Conservation (phyloP, 495 filamentous ascomycete species). For the Mytilinidion resinicola region DNA sequence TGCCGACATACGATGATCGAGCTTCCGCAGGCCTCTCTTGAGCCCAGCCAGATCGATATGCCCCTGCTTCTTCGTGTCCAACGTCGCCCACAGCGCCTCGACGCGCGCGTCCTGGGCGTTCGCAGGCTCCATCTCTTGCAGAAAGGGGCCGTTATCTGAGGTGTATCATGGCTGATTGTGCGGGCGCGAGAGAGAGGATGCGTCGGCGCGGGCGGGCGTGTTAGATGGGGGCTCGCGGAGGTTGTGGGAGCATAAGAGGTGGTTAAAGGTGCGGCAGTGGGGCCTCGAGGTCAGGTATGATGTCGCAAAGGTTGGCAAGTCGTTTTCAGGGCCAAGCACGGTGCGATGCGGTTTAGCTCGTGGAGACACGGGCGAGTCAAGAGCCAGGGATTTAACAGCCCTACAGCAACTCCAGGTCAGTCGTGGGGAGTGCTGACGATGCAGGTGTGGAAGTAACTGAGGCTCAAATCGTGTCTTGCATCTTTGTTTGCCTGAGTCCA, state of each 20-base stretch:
- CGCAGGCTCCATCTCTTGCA: conserved; percentile 39
- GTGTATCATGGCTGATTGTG: conserved; percentile 23
- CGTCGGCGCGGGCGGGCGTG: neutral
- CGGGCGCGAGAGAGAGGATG: conserved; percentile 2
- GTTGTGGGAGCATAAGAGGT: conserved; percentile 2
- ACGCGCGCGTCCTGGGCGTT: conserved; percentile 69
- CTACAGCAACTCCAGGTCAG: no score
- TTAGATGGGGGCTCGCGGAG: neutral
- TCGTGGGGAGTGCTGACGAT: no score
- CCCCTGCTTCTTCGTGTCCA: conserved; percentile 70
- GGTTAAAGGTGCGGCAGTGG: neutral
- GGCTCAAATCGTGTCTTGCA: conserved; percentile 6
- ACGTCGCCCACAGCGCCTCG: conserved; percentile 68
- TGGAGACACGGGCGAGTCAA: no score
- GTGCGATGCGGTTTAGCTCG: neutral
- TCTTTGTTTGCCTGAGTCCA: neutral
- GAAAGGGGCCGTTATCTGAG: conserved; percentile 17
- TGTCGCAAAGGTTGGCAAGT: conserved; percentile 9
- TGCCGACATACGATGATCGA: conserved; percentile 78
- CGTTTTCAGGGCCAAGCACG: conserved; percentile 1
- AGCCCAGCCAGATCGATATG: conserved; percentile 76
- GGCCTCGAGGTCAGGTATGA: neutral
- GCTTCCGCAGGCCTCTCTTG: conserved; percentile 74
- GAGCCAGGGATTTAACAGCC: no score
- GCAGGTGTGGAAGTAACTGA: neutral